These are phyloP conservation scores for Curvularia sp. DNA, from an alignment of 2,329 filamentous ascomycete species.

Conservation along the genomic window DNA sequence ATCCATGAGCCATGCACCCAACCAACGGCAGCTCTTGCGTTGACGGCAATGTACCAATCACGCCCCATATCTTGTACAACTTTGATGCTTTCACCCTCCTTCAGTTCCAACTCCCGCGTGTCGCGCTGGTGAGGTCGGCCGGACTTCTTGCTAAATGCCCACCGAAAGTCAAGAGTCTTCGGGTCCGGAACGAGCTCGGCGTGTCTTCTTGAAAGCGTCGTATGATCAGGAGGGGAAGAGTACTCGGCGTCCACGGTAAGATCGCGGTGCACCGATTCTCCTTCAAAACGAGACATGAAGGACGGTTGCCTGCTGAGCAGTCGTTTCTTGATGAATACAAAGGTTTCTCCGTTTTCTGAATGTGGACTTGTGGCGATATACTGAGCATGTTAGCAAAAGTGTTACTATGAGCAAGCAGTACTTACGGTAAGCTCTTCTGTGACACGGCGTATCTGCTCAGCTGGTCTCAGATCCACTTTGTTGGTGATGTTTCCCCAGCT, in stretches of 20 bases:
- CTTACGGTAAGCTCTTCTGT: conserved; percentile 32
- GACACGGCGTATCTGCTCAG: conserved; percentile 1
- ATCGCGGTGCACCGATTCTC: too few species aligned
- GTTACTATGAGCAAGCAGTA: background rate
- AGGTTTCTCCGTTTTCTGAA: conserved; percentile 26
- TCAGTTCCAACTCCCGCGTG: conserved; percentile 34
- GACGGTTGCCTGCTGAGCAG: conserved; percentile 15
- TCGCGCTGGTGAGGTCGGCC: conserved; percentile 35
- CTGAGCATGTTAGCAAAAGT: conserved; percentile 23
- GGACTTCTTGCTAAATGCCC: conserved; percentile 30
- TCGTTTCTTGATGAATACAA: conserved; percentile 39
- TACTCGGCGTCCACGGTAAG: too few species aligned
- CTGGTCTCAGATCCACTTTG: background rate
- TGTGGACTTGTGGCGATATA: conserved; percentile 34
- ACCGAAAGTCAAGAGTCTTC: conserved; percentile 14
- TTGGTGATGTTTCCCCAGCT: background rate
- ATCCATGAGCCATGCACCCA: conserved; percentile 39
- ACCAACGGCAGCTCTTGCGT: conserved; percentile 23
- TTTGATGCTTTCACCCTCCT: conserved; percentile 34
- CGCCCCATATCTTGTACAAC: conserved; percentile 32
- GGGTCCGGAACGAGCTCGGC: conserved; percentile 6
- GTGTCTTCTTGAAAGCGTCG: conserved; percentile 1
- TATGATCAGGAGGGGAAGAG: too few species aligned
- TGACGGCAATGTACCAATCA: conserved; percentile 34
- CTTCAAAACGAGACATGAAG: conserved; percentile 7